These are phyloP conservation scores for Sphagnum tenellum DNA, from an alignment of 225 moss, liverwort and hornwort species.

Conservation along the genomic window DNA sequence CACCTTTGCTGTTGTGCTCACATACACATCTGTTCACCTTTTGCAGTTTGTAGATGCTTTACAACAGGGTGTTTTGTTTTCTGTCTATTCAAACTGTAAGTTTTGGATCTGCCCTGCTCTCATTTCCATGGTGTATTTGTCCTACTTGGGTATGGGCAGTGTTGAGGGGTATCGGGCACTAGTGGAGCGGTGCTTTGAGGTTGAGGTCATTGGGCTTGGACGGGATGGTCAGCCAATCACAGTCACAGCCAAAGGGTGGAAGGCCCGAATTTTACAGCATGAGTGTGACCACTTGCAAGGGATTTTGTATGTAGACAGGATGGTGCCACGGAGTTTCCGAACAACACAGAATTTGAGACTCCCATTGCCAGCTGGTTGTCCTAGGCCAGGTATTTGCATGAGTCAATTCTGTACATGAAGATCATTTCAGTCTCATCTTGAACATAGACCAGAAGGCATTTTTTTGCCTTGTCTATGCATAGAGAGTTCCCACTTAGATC, in stretches of 20 bases:
- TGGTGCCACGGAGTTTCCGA: slow-evolving; percentile 73
- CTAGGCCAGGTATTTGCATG: slow-evolving; percentile 53
- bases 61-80: too few relatives aligned
- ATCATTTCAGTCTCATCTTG: background rate
- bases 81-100: too few relatives aligned
- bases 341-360: slow-evolving; percentile 65
- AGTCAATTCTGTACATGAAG: slow-evolving; percentile 13
- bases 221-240: slow-evolving; percentile 60
- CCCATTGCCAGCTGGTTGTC: slow-evolving; percentile 68
- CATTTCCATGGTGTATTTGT: background rate
- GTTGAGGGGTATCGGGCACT: slow-evolving; percentile 82
- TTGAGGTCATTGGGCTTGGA: slow-evolving; percentile 78
- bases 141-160: slow-evolving; percentile 20
- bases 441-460: too few relatives aligned
- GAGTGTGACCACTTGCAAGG: slow-evolving; percentile 81
- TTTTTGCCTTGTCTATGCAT: too few relatives aligned
- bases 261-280: slow-evolving; percentile 89
- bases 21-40: too few relatives aligned
- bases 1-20: too few relatives aligned
- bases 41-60: too few relatives aligned
- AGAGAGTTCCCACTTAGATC: too few relatives aligned
- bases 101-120: too few relatives aligned
- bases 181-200: slow-evolving; percentile 78
- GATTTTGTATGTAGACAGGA: slow-evolving; percentile 70
- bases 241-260: slow-evolving; percentile 75